phyloP scores from a whole-genome alignment of 2,329 filamentous ascomycete species.

The Mycocentrospora acerina region DNA sequence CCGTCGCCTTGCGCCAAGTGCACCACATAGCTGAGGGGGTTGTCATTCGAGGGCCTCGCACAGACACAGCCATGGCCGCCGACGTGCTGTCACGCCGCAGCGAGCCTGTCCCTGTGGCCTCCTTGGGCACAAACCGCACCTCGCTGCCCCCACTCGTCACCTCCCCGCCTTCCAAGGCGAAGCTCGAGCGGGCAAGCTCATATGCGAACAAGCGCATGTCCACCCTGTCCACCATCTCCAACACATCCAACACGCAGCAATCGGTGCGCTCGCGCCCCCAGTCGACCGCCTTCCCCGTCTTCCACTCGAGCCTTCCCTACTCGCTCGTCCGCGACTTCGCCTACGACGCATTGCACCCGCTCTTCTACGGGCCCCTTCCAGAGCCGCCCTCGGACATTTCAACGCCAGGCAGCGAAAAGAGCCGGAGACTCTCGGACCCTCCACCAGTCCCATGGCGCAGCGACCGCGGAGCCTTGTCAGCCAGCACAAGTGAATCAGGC shows the following conservation, averaged over 20 bases:
- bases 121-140: conserved; percentile 41
- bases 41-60: conserved; percentile 23
- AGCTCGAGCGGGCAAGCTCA: conserved; percentile 64
- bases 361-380: conserved; percentile 91
- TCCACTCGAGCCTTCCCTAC: conserved; percentile 83
- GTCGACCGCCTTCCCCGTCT: conserved; percentile 80
- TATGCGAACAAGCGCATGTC: conserved; percentile 80
- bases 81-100: conserved; percentile 40
- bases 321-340: conserved; percentile 95
- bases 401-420: conserved; percentile 79
- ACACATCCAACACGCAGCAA: conserved; percentile 36
- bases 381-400: conserved; percentile 77
- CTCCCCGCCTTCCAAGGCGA: conserved; percentile 52
- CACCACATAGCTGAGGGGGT: conserved; percentile 33
- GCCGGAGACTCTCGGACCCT: conserved; percentile 76
- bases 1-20: conserved; percentile 30
- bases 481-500: conserved; percentile 48
- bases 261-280: conserved; percentile 69
- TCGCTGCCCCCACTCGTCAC: conserved; percentile 54
- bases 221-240: conserved; percentile 75
- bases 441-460: conserved; percentile 73
- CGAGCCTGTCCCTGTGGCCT: conserved; percentile 31
- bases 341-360: conserved; percentile 76
- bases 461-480: conserved; percentile 59
- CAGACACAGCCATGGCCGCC: conserved; percentile 38